Evolutionary conservation across 164 flowering plant species (phyloP), one percentile per base, ranked within the genome.

Genomic region (Euptelea pleiosperma): DNA sequence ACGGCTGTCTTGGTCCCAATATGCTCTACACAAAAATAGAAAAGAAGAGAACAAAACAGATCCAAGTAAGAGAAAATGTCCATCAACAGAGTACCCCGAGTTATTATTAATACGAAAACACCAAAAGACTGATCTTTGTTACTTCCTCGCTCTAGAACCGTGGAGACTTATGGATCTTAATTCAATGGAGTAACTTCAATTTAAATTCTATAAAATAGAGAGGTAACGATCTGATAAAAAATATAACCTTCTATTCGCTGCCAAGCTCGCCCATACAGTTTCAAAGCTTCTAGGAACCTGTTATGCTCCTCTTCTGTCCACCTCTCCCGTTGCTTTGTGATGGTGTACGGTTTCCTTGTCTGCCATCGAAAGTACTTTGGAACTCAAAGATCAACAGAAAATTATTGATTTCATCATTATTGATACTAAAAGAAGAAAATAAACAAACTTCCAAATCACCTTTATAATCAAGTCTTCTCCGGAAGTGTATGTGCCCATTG

Each of bases 271-370:
- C 98, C 98, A 74, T 89, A 73, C 47, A 92, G 89, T 75, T 84
- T 89, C 74, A 92, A 63, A 58, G 98, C 98, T 61, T 89, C 96
- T 0, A 92, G 74, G 69, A 92, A 92, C 79, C 86, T 81, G 61
- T 77, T 79, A 61, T 92, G 98, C 71, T 92, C 98, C 75, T 89
- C 98, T 68, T 82, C 90, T 22, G 98, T 89, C 98, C 98, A 92
- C 70, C 94, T 75, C 71, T 92, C 96, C 2, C 98, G 83, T 62
- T 89, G 96, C 77, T 92, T 89, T 3, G 91, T 84, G 6, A 92
- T 89, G 4, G 96, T 92, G 62, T 92, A 92, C 0, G 96, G 98
- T 69, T 92, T 92, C 71, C 98, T 81, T n/a, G 88, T 58, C 96
- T 92, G 72, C 52, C 56, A 68, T 54, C 33, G 2, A 18, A 40